A percentile compares a stretch with the other conserved stretches of the same genome.
These are phyloP conservation scores for Colletotrichum acutatum DNA, from an alignment of 2,329 filamentous ascomycete genomes.

Conservation along the genomic window DNA sequence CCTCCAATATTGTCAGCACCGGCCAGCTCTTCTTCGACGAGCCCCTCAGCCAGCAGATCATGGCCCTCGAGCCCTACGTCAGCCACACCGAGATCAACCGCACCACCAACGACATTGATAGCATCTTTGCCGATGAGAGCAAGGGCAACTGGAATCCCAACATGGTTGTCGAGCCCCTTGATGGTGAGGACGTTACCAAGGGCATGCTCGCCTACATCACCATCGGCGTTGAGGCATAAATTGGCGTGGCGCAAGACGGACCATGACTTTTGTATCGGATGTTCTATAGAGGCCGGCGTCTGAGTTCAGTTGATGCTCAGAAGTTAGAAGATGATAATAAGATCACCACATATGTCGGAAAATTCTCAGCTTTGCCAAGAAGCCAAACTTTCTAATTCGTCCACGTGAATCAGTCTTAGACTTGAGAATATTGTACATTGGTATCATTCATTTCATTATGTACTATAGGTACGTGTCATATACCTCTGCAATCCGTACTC, in stretches of 20 bases:
- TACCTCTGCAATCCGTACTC: background rate
- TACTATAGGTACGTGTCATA: background rate
- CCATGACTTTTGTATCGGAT: background rate
- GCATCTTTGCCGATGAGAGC: slow-evolving; percentile 13
- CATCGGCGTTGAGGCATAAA: slow-evolving; percentile 19
- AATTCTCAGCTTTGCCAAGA: background rate
- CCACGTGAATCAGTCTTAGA: background rate
- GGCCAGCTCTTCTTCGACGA: slow-evolving; percentile 31
- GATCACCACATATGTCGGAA: background rate
- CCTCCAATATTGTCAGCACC: slow-evolving; percentile 45
- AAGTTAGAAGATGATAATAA: background rate
- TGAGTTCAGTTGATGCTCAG: background rate
- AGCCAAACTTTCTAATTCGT: background rate
- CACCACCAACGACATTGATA: slow-evolving; percentile 25
- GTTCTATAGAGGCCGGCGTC: background rate
- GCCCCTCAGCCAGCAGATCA: slow-evolving; percentile 48
- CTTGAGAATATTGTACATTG: background rate
- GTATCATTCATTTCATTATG: background rate
- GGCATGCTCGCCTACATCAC: slow-evolving; percentile 30
- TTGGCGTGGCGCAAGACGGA: too few relatives aligned
- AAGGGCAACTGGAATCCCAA: slow-evolving; percentile 25
- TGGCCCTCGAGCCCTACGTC: slow-evolving; percentile 58
- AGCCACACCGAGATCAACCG: slow-evolving; percentile 48
- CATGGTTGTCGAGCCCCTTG: slow-evolving; percentile 26
- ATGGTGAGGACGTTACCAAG: slow-evolving; percentile 25